A percentile compares a stretch with the other conserved stretches of the same genome.
phyloP scores from a whole-genome alignment of 257 asterid species.

The Solanum okadae region DNA sequence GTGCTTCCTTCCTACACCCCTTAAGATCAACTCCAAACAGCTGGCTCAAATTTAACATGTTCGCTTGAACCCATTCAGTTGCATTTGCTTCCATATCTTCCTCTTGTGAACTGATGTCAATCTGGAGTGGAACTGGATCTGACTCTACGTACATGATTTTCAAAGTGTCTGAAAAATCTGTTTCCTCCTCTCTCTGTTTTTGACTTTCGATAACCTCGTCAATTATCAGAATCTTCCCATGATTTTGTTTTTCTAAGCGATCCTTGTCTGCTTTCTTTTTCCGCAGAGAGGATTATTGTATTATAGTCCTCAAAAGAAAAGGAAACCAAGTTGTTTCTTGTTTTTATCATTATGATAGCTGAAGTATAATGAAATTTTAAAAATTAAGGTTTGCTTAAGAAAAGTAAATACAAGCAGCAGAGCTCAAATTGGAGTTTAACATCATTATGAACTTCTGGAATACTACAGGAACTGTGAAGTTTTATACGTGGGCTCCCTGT shows the following conservation, averaged over 20 bases:
- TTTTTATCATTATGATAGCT: background rate
- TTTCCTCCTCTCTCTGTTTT: background rate
- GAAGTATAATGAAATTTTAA: background rate
- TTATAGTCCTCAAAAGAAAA: background rate
- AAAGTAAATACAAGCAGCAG: background rate
- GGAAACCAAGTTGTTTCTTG: background rate
- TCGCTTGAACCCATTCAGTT: no score
- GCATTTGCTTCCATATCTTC: background rate
- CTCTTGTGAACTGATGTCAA: background rate
- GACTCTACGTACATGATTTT: background rate
- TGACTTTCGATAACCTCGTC: background rate
- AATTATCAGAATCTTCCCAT: no score
- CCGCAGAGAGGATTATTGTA: background rate
- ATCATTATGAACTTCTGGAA: background rate
- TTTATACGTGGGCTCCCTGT: background rate
- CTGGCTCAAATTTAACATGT: no score
- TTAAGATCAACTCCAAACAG: no score
- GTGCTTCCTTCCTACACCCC: no score
- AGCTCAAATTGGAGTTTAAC: background rate
- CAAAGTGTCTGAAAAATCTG: background rate
- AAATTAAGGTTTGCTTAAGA: background rate
- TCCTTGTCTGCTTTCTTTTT: background rate
- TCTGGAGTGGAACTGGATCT: background rate
- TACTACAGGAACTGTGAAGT: background rate
- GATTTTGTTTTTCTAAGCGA: background rate